A percentile compares a stretch with the other conserved stretches of the same genome.
phyloP scores from a whole-genome alignment of 371 early-diverging fungal species.

The Zancudomyces culisetae region DNA sequence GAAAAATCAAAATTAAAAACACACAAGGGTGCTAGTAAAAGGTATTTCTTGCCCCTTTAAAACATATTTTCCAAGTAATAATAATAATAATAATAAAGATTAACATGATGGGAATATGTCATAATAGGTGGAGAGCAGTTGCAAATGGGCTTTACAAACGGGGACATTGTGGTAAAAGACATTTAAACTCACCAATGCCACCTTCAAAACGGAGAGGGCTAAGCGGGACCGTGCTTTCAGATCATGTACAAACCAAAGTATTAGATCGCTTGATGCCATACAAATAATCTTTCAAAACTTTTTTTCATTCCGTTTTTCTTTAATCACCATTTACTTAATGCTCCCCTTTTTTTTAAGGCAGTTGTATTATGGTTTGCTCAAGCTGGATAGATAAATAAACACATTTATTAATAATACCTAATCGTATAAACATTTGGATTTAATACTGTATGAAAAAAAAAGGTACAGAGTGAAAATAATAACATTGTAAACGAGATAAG shows the following conservation, averaged over 20 bases:
- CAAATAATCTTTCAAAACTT: too few relatives aligned
- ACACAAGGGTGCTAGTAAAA: slow-evolving; percentile 5
- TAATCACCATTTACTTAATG: too few relatives aligned
- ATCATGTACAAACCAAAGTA: neutral
- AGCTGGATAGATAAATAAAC: too few relatives aligned
- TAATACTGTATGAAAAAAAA: too few relatives aligned
- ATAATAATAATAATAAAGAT: neutral
- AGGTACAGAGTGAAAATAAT: too few relatives aligned
- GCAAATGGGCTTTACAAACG: slow-evolving; percentile 4
- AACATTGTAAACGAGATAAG: too few relatives aligned
- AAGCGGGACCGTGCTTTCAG: slow-evolving; percentile 1
- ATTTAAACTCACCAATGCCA: slow-evolving; percentile 3
- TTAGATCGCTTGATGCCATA: neutral
- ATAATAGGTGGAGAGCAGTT: slow-evolving; percentile 3
- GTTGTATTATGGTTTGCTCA: too few relatives aligned
- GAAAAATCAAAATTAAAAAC: slow-evolving; percentile 6
- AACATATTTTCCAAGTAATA: neutral
- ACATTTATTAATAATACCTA: too few relatives aligned
- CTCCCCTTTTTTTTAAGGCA: too few relatives aligned
- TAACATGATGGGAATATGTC: neutral
- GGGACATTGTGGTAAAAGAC: slow-evolving; percentile 2
- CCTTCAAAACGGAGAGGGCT: neutral
- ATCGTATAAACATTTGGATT: too few relatives aligned
- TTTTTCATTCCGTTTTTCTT: too few relatives aligned
- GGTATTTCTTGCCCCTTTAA: neutral